Percentiles rank a stretch among this genome's conserved stretches.
These are phyloP conservation scores for Termitomyces sp. DNA, from an alignment of 768 basidiomycete genomes.

Conservation along the genomic window DNA sequence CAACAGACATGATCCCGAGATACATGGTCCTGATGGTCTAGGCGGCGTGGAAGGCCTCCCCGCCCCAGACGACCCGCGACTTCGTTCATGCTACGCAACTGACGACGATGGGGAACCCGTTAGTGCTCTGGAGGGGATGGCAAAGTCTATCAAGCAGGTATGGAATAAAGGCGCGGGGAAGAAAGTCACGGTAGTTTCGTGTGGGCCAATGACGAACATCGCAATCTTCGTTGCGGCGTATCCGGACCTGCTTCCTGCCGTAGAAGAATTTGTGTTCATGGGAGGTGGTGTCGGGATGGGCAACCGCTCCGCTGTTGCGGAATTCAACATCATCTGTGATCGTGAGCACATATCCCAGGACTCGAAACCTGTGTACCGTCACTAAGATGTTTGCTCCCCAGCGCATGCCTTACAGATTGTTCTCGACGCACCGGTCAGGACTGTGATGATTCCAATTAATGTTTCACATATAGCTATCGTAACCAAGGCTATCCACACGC, in stretches of 20 bases:
- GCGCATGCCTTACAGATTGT: slow-evolving; percentile 86
- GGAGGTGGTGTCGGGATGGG: slow-evolving; percentile 88
- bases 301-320: slow-evolving; percentile 76
- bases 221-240: slow-evolving; percentile 62
- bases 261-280: slow-evolving; percentile 83
- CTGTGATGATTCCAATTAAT: slow-evolving; percentile 81
- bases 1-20: slow-evolving; percentile 65
- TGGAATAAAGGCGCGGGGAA: slow-evolving; percentile 59
- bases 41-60: slow-evolving; percentile 83
- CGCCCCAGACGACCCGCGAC: slow-evolving; percentile 39
- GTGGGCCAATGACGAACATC: slow-evolving; percentile 84
- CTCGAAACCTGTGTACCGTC: neutral
- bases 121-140: slow-evolving; percentile 71
- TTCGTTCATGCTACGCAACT: slow-evolving; percentile 47
- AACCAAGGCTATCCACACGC: slow-evolving; percentile 46
- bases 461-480: slow-evolving; percentile 87
- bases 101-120: slow-evolving; percentile 37
- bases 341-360: slow-evolving; percentile 42
- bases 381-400: slow-evolving; percentile 21
- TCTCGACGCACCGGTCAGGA: slow-evolving; percentile 64
- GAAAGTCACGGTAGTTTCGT: slow-evolving; percentile 69
- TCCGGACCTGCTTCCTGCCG: slow-evolving; percentile 45
- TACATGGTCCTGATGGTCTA: slow-evolving; percentile 81
- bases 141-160: slow-evolving; percentile 43
- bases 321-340: slow-evolving; percentile 82